Evolutionary conservation across 2,329 filamentous ascomycete genomes (phyloP).

Genomic region (Aspergillus sp.): DNA sequence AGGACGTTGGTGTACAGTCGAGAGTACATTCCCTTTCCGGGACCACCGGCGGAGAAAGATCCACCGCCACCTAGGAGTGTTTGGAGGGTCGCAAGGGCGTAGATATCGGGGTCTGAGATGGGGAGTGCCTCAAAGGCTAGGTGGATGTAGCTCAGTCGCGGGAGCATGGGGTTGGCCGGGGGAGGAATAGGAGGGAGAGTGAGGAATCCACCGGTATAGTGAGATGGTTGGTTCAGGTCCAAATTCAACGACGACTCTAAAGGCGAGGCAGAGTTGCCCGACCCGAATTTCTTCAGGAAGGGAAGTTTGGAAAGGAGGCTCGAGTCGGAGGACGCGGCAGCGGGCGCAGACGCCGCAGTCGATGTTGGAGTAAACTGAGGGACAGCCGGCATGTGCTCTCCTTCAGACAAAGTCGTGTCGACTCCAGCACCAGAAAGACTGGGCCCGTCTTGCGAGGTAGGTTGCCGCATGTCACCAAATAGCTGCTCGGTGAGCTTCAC

Average conservation of each 20-base stretch:
- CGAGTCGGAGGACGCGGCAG: conserved; percentile 51
- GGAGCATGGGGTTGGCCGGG: conserved; percentile 72
- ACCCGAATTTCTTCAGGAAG: conserved; percentile 81
- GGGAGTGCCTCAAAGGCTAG: conserved; percentile 93
- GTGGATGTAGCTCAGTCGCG: conserved; percentile 87
- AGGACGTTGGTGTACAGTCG: conserved; percentile 96
- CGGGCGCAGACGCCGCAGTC: conserved; percentile 33
- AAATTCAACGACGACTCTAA: conserved; percentile 51
- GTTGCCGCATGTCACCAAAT: conserved; percentile 83
- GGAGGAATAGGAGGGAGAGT: conserved; percentile 78
- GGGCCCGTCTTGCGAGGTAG: conserved; percentile 50
- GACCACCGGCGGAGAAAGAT: conserved; percentile 93
- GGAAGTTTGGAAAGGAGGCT: conserved; percentile 79
- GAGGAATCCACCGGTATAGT: conserved; percentile 93
- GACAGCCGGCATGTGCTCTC: conserved; percentile 31
- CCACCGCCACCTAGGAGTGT: conserved; percentile 94
- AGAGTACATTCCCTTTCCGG: conserved; percentile 98
- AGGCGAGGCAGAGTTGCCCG: conserved; percentile 55
- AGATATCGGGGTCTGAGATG: conserved; percentile 88
- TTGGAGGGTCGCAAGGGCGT: conserved; percentile 91
- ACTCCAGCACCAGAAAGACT: conserved; percentile 57
- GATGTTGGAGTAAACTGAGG: conserved; percentile 44
- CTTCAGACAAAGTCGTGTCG: conserved; percentile 50
- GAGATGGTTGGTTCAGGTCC: conserved; percentile 65
- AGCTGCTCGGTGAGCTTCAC: conserved; percentile 76